Evolutionary conservation across 768 basidiomycete genomes (phyloP), one percentile per base, ranked within the genome.

Genomic region (Amanita pseudoporphyria): DNA sequence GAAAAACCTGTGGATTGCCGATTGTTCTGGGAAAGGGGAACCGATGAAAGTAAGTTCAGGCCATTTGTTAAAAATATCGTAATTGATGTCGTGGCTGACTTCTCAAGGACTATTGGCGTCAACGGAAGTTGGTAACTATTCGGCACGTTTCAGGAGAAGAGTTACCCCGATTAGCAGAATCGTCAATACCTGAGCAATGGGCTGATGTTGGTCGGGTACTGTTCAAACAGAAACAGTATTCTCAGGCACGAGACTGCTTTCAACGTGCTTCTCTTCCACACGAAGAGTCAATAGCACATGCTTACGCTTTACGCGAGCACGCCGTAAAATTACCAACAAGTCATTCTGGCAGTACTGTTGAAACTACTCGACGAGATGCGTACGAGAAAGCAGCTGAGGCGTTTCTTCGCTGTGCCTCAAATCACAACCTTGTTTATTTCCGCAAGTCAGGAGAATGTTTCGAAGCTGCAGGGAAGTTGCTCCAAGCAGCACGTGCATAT

Each of bases 1-100:
- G 35, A 81, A 79, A 49, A 81, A 83, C 45, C 57, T 87, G 5
- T 84, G 84, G 82, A 77, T 87, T 16, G 74, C 76, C 1, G 85
- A 87, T 58, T 70, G 67, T 30, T 84, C 82, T 0, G 62, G 67
- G 1, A 77, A 72, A 50, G 67, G 73, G 14, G 72, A 77, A 36
- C 72, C 81, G 2, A 79, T 84, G 76, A 67, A 71, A 55, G 82
- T 82, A 43, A 43, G 71, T 58, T 19, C 9, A 14, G 7, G 26
- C 26, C 26, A 28, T 7, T 7, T 40, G 33, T 18, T 22, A 13
- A 5, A 16, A 19, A 7, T 9, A 3, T 41, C 9, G 18, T 26
- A 39, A 26, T 24, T 22, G 37, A 31, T 39, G n/a, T 26, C 14
- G 26, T 19, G 50, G 16, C 36, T 46, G 19, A 36, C 26, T 22